These are phyloP conservation scores for Solanum medicagineum DNA, from an alignment of 257 asterid species.

Conservation along the genomic window DNA sequence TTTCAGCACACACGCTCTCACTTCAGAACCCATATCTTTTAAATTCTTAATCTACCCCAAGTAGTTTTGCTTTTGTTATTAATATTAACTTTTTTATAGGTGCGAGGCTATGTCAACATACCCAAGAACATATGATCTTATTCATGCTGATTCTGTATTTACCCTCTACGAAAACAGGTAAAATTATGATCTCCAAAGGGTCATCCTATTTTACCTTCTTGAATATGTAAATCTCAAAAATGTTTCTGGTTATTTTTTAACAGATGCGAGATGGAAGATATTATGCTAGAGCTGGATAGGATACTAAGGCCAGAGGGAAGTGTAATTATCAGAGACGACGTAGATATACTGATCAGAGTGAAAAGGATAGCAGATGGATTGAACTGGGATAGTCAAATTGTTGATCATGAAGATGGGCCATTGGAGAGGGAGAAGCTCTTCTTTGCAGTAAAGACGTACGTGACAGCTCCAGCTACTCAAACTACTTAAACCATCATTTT, in stretches of 20 bases:
- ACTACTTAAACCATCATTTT: neutral
- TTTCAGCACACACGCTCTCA: neutral
- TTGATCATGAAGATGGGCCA: constrained; percentile 87
- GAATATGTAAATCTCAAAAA: neutral
- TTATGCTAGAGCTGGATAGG: constrained; percentile 68
- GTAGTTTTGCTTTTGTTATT: neutral
- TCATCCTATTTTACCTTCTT: neutral
- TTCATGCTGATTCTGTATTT: constrained; percentile 66
- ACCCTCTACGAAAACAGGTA: constrained; percentile 60
- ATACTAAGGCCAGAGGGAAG: constrained; percentile 82
- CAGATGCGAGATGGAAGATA: constrained; percentile 72
- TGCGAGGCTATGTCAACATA: constrained; percentile 94
- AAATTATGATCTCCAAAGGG: neutral
- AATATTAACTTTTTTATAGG: constrained; percentile 14
- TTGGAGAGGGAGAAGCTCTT: constrained; percentile 63
- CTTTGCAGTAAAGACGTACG: constrained; percentile 59
- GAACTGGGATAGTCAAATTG: constrained; percentile 71
- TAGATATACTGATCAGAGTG: constrained; percentile 47
- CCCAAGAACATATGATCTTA: constrained; percentile 78
- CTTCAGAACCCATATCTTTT: neutral
- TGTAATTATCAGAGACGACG: constrained; percentile 64
- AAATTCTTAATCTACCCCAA: neutral
- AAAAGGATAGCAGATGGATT: constrained; percentile 62
- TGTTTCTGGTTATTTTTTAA: neutral
- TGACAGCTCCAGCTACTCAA: constrained; percentile 52